Evolutionary conservation across 1,284 basidiomycete genomes (phyloP).

Genomic region (Mycena citricolor): DNA sequence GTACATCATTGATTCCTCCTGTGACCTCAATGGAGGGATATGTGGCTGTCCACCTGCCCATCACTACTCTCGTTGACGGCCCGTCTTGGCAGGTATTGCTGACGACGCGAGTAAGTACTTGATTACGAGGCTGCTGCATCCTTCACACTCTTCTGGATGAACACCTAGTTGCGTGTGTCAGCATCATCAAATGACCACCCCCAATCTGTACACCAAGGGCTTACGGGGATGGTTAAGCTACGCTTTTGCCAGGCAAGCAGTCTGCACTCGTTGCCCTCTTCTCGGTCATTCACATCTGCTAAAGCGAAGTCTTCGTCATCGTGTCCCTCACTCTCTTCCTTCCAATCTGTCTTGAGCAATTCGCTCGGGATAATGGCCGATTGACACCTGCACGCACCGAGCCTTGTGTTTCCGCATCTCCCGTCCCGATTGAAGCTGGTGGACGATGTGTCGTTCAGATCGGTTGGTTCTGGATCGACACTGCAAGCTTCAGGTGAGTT

Average conservation of each 20-base stretch:
- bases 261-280: not conserved
- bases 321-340: slow-evolving; percentile 79
- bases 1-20: no score
- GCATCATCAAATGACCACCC: no score
- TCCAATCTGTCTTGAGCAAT: slow-evolving; percentile 81
- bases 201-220: slow-evolving; percentile 40
- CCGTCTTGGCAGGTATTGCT: no score
- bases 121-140: no score
- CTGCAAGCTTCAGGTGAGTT: slow-evolving; percentile 80
- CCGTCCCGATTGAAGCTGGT: slow-evolving; percentile 27
- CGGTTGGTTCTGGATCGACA: slow-evolving; percentile 82
- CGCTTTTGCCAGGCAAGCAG: slow-evolving; percentile 67
- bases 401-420: slow-evolving; percentile 42
- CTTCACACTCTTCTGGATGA: no score
- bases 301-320: slow-evolving; percentile 79
- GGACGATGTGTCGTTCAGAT: slow-evolving; percentile 72
- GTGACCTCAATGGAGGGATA: no score
- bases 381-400: slow-evolving; percentile 59
- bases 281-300: slow-evolving; percentile 4
- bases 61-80: no score
- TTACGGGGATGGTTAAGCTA: slow-evolving; percentile 75
- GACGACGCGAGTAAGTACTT: no score
- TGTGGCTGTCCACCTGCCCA: no score
- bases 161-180: no score
- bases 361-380: slow-evolving; percentile 78